phyloP scores from a whole-genome alignment of 73 alveolate species.

The Stentor roeselii region DNA sequence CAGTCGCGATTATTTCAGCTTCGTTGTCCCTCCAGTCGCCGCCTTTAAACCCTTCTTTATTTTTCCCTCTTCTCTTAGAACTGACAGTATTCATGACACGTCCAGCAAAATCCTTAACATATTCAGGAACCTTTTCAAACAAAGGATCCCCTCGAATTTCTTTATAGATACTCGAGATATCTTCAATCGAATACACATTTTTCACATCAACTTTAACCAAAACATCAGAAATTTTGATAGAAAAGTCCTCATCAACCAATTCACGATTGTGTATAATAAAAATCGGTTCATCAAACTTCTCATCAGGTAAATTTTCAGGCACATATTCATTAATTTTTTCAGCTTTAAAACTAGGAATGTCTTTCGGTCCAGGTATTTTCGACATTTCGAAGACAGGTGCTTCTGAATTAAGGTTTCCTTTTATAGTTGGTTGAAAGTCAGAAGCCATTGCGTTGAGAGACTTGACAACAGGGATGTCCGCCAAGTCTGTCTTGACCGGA shows the following conservation, averaged over 20 bases:
- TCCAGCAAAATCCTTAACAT: background rate
- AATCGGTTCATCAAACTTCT: background rate
- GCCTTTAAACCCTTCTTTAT: background rate
- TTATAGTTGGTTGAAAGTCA: background rate
- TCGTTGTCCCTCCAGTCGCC: slow-evolving; percentile 19
- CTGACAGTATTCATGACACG: background rate
- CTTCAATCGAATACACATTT: slow-evolving; percentile 6
- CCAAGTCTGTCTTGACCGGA: too few relatives aligned
- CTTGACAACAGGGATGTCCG: background rate
- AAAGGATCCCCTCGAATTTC: background rate
- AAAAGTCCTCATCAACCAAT: background rate
- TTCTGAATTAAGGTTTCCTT: background rate
- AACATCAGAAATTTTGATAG: background rate
- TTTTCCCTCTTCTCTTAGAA: background rate
- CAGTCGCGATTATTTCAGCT: background rate
- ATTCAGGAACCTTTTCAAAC: background rate
- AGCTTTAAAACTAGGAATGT: too few relatives aligned
- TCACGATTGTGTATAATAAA: background rate
- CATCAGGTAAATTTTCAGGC: background rate
- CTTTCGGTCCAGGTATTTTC: background rate
- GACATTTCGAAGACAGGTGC: background rate
- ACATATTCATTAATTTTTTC: background rate
- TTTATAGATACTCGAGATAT: background rate
- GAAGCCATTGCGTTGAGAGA: background rate
- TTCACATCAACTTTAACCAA: background rate